Conservation (phyloP, 805 yeast species). For the Candida taoyuanica region DNA sequence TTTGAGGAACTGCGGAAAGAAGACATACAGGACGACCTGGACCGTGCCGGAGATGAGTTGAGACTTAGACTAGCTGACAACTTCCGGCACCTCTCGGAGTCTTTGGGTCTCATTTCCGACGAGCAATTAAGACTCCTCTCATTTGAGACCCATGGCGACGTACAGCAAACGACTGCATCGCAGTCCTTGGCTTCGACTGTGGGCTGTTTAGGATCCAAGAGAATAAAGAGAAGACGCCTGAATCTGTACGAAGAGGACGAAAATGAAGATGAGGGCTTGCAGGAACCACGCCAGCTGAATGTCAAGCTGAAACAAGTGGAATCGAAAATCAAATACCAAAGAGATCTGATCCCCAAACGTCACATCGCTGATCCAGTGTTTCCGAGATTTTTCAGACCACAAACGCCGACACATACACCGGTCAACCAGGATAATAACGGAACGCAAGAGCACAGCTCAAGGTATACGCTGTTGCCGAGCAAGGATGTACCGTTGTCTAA, state of each 20-base stretch:
- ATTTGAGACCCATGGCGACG: conserved; percentile 3
- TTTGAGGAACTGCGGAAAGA: background rate
- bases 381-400: conserved; percentile 10
- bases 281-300: conserved; percentile 4
- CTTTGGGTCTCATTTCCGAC: background rate
- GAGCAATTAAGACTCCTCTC: background rate
- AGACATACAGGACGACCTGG: conserved; percentile 4
- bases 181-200: too few relatives aligned
- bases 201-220: background rate
- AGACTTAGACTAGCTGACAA: background rate
- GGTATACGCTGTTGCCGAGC: conserved; percentile 2
- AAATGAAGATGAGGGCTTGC: conserved; percentile 3
- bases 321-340: conserved; percentile 18
- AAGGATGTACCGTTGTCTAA: conserved; percentile 5
- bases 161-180: background rate
- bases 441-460: conserved; percentile 1
- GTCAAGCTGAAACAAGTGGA: conserved; percentile 17
- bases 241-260: conserved; percentile 45
- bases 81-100: background rate
- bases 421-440: background rate
- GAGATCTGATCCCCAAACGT: conserved; percentile 1
- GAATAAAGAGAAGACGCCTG: conserved; percentile 21
- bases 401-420: background rate
- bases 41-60: background rate
- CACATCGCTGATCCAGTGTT: conserved; percentile 16